Evolutionary conservation across 192 early-diverging fungal species (phyloP).

Genomic region (Spinellus fusiger): DNA sequence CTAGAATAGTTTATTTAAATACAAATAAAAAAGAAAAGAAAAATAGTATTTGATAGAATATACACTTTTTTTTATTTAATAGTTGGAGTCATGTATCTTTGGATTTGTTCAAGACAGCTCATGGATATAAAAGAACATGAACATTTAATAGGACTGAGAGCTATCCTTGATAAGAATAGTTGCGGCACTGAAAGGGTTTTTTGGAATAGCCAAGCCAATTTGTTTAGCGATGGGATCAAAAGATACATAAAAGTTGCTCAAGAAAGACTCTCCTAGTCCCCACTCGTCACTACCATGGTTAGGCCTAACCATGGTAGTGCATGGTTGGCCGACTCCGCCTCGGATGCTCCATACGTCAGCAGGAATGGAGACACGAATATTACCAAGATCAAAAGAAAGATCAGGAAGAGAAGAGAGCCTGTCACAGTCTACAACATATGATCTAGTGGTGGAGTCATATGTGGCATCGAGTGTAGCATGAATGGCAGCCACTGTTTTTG

Average conservation of each 20-base stretch:
- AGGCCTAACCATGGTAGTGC: background rate
- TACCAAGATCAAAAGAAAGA: background rate
- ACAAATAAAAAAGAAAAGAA: no score
- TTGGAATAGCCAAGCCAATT: background rate
- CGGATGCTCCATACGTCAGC: background rate
- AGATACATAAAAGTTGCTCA: slow-evolving; percentile 1
- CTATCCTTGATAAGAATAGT: background rate
- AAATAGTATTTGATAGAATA: no score
- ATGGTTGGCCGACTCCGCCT: background rate
- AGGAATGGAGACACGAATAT: background rate
- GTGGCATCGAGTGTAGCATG: background rate
- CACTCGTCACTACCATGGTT: background rate
- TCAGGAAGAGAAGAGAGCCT: background rate
- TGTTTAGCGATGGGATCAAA: background rate
- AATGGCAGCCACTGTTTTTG: background rate
- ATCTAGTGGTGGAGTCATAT: background rate
- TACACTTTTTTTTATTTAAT: no score
- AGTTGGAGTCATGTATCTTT: no score
- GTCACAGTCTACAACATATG: background rate
- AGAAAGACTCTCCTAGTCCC: slow-evolving; percentile 7
- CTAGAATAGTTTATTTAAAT: no score
- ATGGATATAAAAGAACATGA: no score
- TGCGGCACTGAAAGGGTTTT: background rate
- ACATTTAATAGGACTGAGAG: background rate
- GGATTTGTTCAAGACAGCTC: no score